Conservation (phyloP, 2,329 filamentous ascomycete species). For the Shiraia sp. region DNA sequence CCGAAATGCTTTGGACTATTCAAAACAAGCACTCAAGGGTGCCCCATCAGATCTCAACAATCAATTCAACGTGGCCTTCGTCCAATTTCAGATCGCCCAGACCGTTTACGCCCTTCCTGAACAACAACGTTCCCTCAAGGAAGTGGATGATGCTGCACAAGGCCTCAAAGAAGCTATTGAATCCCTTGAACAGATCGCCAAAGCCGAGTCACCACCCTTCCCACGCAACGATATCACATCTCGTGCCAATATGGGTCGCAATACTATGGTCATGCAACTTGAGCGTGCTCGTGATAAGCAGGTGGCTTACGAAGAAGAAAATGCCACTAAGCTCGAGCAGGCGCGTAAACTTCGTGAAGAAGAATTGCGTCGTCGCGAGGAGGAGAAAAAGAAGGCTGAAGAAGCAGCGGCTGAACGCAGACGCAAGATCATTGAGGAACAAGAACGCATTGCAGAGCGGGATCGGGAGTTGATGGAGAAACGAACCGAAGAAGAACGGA, state of each 20-base stretch:
- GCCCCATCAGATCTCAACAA: constrained; percentile 86
- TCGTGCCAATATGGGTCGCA: constrained; percentile 94
- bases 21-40: constrained; percentile 71
- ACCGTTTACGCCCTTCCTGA: constrained; percentile 76
- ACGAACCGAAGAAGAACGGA: constrained; percentile 71
- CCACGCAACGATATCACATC: constrained; percentile 89
- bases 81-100: constrained; percentile 91
- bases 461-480: constrained; percentile 72
- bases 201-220: constrained; percentile 74
- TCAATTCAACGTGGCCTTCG: constrained; percentile 97
- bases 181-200: constrained; percentile 62
- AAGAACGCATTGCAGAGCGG: constrained; percentile 76
- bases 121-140: constrained; percentile 73
- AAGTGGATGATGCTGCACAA: constrained; percentile 77
- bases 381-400: constrained; percentile 68
- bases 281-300: constrained; percentile 83
- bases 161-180: constrained; percentile 88
- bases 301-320: constrained; percentile 89
- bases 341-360: constrained; percentile 80
- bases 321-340: constrained; percentile 82
- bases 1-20: constrained; percentile 67
- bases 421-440: constrained; percentile 82
- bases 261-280: constrained; percentile 91
- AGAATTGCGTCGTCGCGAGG: constrained; percentile 77
- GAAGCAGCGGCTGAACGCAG: constrained; percentile 74